These are phyloP conservation scores for Malus asiatica DNA, from an alignment of 306 rosid genomes.

Conservation along the genomic window DNA sequence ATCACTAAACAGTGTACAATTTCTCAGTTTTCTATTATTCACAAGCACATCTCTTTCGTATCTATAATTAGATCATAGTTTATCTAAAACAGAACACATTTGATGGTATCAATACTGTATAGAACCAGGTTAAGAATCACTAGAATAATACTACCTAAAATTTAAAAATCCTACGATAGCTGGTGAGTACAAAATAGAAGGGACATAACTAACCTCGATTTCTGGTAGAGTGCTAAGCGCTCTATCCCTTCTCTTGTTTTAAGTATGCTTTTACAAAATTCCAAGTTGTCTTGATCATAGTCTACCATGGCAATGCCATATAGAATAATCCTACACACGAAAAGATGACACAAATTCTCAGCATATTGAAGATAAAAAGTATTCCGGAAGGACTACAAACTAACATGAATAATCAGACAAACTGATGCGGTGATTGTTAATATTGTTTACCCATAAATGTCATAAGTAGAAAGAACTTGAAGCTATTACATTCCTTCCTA, in stretches of 20 bases:
- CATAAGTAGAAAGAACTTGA: no score
- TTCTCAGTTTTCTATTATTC: neutral
- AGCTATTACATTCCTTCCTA: no score
- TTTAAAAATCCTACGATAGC: neutral
- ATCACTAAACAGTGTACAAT: neutral
- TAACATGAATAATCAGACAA: neutral
- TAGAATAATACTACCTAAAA: neutral
- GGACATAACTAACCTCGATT: slow-evolving; percentile 51
- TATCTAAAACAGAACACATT: neutral
- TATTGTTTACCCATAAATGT: no score
- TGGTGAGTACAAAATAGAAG: neutral
- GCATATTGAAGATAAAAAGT: neutral
- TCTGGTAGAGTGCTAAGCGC: slow-evolving; percentile 63
- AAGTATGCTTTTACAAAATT: slow-evolving; percentile 41
- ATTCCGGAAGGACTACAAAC: neutral
- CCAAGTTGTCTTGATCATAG: slow-evolving; percentile 56
- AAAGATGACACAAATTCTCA: neutral
- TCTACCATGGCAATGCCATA: slow-evolving; percentile 82
- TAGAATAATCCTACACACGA: slow-evolving; percentile 57
- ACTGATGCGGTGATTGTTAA: no score
- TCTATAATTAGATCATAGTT: neutral
- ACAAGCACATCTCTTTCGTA: neutral
- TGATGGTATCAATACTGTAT: neutral
- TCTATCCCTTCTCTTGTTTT: slow-evolving; percentile 70
- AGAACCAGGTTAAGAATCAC: neutral